Evolutionary conservation across 805 yeast genomes (phyloP), one percentile per base, ranked within the genome.

Genomic region (Candida qinlingensis): DNA sequence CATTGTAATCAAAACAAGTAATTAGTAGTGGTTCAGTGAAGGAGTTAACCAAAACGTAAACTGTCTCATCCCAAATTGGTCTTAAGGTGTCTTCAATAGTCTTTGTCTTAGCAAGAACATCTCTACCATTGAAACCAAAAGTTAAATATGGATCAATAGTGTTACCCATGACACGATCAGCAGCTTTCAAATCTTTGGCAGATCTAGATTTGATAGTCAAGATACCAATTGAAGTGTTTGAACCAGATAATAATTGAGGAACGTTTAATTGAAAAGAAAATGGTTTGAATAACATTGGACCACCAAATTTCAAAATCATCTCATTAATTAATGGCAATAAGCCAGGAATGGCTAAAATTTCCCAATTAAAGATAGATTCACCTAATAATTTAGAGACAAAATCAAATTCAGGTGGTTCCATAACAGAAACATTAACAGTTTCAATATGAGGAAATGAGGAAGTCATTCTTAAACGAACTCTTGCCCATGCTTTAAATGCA

Each of bases 181-280:
- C 81, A 47, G 89, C 87, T 58, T 76, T 80, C 58, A 94, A 71
- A 41, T 77, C 79, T 53, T 72, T 75, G 19, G 96, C 97, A 40
- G 77, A 71, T 57, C 82, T 80, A 37, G 85, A 72, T 30, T 76
- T 79, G 39, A 94, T 66, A 40, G 83, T 84, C 53, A 94, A 69
- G 33, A 94, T 87, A 69, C 99, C 99, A 57, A 89, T 75, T 6
- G 98, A 85, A 36, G 92, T 80, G 60, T 83, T 83, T 41, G 92
- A 83, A 61, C 97, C 96, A 25, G 95, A 85, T 58, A 92, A 67
- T 63, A 94, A 71, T 69, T 90, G 97, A 63, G 95, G 96, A 41
- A 94, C 77, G 60, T 95, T 94, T 63, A 94, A 71, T 71, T 94
- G 96, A 74, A 91, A 87, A 4, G 97, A 89, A 54, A 94, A 83